Evolutionary conservation across 306 rosid species (phyloP).

Genomic region (Rosa persica): DNA sequence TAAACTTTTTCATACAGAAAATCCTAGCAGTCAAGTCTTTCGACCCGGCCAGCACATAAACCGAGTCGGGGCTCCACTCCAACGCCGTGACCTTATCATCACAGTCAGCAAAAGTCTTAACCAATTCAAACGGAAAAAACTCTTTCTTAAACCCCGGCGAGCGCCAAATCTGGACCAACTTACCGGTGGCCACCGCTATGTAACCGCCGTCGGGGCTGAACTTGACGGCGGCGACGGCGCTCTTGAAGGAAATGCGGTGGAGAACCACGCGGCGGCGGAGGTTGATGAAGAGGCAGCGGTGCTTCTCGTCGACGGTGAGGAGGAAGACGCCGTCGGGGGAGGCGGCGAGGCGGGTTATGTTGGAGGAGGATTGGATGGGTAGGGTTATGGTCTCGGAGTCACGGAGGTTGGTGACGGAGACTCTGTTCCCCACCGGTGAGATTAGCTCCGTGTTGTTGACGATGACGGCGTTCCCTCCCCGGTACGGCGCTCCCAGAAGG

Average conservation of each 20-base stretch:
- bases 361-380: slow-evolving; percentile 77
- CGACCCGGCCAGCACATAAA: slow-evolving; percentile 65
- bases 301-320: slow-evolving; percentile 67
- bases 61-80: slow-evolving; percentile 83
- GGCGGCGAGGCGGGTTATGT: slow-evolving; percentile 67
- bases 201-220: slow-evolving; percentile 63
- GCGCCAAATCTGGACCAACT: slow-evolving; percentile 81
- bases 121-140: slow-evolving; percentile 70
- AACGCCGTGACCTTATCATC: slow-evolving; percentile 53
- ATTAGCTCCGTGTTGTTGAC: slow-evolving; percentile 59
- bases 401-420: slow-evolving; percentile 73
- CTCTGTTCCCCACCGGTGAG: slow-evolving; percentile 88
- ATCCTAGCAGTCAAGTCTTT: slow-evolving; percentile 82
- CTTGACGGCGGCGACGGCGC: slow-evolving; percentile 45
- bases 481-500: slow-evolving; percentile 91
- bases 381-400: slow-evolving; percentile 71
- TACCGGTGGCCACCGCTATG: slow-evolving; percentile 81
- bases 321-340: slow-evolving; percentile 80
- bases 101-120: slow-evolving; percentile 64
- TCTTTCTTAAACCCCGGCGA: slow-evolving; percentile 70
- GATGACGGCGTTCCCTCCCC: slow-evolving; percentile 79
- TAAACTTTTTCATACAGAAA: slow-evolving; percentile 46
- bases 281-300: slow-evolving; percentile 79
- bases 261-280: slow-evolving; percentile 82
- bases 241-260: slow-evolving; percentile 82